A percentile compares a stretch with the other conserved stretches of the same genome.
Evolutionary conservation across 2,329 filamentous ascomycete genomes (phyloP).

Genomic region (Venturia aucupariae): DNA sequence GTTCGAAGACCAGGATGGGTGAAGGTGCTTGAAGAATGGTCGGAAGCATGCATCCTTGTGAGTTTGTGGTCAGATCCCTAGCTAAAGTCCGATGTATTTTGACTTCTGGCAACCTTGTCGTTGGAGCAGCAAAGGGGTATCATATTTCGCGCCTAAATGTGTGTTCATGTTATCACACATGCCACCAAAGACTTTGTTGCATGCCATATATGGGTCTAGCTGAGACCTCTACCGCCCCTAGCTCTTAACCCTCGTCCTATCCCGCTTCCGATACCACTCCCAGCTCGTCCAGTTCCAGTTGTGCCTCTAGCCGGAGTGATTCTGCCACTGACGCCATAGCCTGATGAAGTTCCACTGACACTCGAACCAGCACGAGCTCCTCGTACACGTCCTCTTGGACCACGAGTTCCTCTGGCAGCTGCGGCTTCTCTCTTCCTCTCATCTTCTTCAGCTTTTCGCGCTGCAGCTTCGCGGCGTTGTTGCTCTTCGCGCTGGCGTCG

Average conservation of each 20-base stretch:
- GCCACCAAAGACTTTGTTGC: not conserved
- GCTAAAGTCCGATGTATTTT: not conserved
- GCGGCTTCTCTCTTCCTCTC: conserved; percentile 52
- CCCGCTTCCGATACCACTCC: conserved; percentile 31
- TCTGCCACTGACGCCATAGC: conserved; percentile 38
- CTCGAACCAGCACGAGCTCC: conserved; percentile 25
- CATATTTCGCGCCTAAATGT: conserved; percentile 6
- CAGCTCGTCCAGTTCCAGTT: conserved; percentile 18
- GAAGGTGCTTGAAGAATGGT: not conserved
- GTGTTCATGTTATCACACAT: not conserved
- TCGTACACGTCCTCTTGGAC: conserved; percentile 28
- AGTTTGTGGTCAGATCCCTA: not conserved
- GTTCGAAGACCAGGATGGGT: not conserved
- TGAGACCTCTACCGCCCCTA: conserved; percentile 12
- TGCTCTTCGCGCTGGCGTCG: conserved; percentile 70
- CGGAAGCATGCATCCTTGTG: not conserved
- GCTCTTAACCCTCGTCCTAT: conserved; percentile 34
- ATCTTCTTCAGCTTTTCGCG: conserved; percentile 41
- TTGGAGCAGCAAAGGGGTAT: conserved; percentile 1
- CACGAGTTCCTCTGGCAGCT: conserved; percentile 34
- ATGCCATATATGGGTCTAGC: not conserved
- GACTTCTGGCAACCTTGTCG: no score
- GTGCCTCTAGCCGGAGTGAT: conserved; percentile 24
- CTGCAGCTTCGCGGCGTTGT: conserved; percentile 61
- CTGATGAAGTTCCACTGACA: conserved; percentile 18